Evolutionary conservation across 2,329 filamentous ascomycete genomes (phyloP), one percentile per base, ranked within the genome.

Genomic region (Acrodontium crateriforme): DNA sequence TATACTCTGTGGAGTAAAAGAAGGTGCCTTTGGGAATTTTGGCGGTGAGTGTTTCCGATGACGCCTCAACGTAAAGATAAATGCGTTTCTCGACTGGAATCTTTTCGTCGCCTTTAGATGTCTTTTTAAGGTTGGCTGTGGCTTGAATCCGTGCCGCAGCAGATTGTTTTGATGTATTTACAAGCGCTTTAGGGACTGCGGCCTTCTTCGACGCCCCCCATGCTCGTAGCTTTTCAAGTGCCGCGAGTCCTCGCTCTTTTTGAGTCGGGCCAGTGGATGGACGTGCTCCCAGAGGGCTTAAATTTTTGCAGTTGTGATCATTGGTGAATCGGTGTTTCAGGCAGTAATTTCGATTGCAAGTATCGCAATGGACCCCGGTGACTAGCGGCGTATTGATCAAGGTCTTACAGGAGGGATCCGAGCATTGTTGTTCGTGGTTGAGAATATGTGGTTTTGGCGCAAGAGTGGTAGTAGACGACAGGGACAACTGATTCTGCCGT

Each of bases 61-160:
- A 83, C 0, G 87, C 89, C 51, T 95, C 87, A 11, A 94, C 81
- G 49, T 80, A 76, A 1, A 98, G 49, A 49, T 95, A 95, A 2
- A 98, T 59, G n/a, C 89, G 64, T 60, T 91, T 92, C 39, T 93
- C 83, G 0, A 63, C 54, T 0, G 83, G 65, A 0, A 94, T 56
- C 45, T 83, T 87, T 7, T 74, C 73, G 39, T 95, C 87, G 1
- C 91, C 91, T 58, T 93, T 94, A 2, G 89, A 87, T 1, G 69
- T 74, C 50, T 78, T 78, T 60, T 93, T 94, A 22, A 98, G 62
- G 7, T 69, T 71, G 38, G 83, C 83, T 5, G 87, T 63, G 5
- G 78, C 80, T 3, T 74, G 62, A 11, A 80, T 42, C 2, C 76
- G 68, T 26, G 74, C 71, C 0, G 78, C 69, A 0, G 75, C 67